Percentiles rank a stretch among this genome's conserved stretches.
These are phyloP conservation scores for Phytopythium litorale DNA, from an alignment of 352 stramenopile species.

Conservation along the genomic window DNA sequence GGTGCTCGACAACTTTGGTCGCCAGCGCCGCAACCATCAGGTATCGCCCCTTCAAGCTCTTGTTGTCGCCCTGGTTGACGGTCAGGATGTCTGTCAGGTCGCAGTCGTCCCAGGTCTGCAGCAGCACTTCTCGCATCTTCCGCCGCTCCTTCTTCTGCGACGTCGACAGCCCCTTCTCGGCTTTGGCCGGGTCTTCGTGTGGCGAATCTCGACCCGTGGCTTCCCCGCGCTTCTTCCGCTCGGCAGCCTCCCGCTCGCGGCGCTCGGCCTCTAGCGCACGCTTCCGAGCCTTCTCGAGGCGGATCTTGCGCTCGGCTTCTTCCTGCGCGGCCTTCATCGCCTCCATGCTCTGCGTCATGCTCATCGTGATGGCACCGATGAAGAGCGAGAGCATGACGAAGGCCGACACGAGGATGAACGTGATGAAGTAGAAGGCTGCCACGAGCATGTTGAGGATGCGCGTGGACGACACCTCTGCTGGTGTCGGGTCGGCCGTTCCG, in stretches of 20 bases:
- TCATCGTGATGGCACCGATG: conserved; percentile 89
- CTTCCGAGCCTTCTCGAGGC: conserved; percentile 53
- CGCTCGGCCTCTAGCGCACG: conserved; percentile 46
- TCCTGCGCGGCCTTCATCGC: conserved; percentile 78
- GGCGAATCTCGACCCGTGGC: not conserved
- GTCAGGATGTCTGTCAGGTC: conserved; percentile 62
- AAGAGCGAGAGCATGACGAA: conserved; percentile 91
- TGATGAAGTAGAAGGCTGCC: conserved; percentile 76
- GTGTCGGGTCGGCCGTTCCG: conserved; percentile 38
- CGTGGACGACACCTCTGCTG: conserved; percentile 23
- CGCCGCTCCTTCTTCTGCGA: conserved; percentile 55
- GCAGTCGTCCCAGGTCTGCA: conserved; percentile 76
- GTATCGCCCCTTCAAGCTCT: conserved; percentile 49
- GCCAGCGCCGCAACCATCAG: conserved; percentile 32
- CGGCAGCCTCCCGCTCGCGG: conserved; percentile 33
- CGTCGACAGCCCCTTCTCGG: conserved; percentile 43
- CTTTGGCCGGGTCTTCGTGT: conserved; percentile 8
- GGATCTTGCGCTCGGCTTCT: conserved; percentile 54
- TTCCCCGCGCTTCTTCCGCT: conserved; percentile 28
- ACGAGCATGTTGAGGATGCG: conserved; percentile 52
- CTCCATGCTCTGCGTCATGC: conserved; percentile 89
- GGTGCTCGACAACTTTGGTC: conserved; percentile 54
- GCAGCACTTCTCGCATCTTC: conserved; percentile 70
- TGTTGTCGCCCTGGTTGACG: conserved; percentile 40
- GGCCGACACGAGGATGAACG: conserved; percentile 84